Evolutionary conservation across 2,329 filamentous ascomycete species (phyloP), one percentile per base, ranked within the genome.

Genomic region (Colletotrichum limetticola): DNA sequence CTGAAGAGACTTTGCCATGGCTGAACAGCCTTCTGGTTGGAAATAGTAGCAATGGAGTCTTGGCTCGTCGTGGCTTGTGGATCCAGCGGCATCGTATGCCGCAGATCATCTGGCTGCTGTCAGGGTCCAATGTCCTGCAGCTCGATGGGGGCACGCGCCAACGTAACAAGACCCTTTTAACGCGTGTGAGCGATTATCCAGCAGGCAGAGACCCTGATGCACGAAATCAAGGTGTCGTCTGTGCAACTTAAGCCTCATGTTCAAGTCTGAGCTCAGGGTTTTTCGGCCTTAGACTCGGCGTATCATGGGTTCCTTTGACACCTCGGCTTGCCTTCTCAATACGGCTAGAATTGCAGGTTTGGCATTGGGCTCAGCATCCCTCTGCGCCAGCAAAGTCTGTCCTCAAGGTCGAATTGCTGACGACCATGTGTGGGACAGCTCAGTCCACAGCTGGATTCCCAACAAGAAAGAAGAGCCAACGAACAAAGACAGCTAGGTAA

Each of bases 211-310:
- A 59, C 68, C 62, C 24, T 60, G 62, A 42, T 26, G 9, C 55
- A 12, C 4, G 53, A 30, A 28, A 57, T 57, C 11, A 60, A 42
- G 57, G 19, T 66, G 42, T 66, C 42, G 68, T 66, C 61, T 28
- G 68, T 71, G 68, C 68, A 24, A 32, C 11, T 60, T 61, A 61
- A 55, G 68, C 62, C 68, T 66, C 62, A 46, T 37, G 42, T 53
- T n/a, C 30, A 66, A 53, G 22, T 70, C 62, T 66, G 42, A 65
- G 61, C 67, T 24, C 52, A 22, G n/a, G 61, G 62, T 71, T 66
- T 61, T 46, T 55, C 42, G 19, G 42, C 42, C 42, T 5, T 49
- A n/a, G 19, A 49, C 19, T 49, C 42, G 42, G 19, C 42, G 19
- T 49, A 49, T 49, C 19, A 49, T 49, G 42, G 42, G 19, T 49